Conservation (phyloP, 1,139 yeast genomes). For the Candida tropicalis region DNA sequence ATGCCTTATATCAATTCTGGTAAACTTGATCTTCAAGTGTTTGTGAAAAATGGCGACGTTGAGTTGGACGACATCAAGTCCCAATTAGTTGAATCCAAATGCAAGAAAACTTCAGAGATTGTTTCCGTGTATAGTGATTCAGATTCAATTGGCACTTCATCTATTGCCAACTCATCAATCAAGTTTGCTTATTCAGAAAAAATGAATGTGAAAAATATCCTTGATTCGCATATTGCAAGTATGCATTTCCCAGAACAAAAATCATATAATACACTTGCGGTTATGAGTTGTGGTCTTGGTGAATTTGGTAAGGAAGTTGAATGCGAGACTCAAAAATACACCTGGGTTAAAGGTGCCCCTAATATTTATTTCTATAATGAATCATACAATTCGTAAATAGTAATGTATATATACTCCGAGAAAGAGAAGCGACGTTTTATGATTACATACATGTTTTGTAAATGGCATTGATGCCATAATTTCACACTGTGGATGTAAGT, state of each 20-base stretch:
- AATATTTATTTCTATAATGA: slow-evolving; percentile 40
- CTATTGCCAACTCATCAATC: slow-evolving; percentile 3
- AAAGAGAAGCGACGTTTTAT: too few relatives aligned
- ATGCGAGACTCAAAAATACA: slow-evolving; percentile 27
- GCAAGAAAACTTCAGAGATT: not conserved
- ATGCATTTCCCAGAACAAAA: slow-evolving; percentile 12
- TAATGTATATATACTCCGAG: not conserved
- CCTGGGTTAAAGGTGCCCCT: slow-evolving; percentile 31
- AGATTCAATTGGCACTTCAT: not conserved
- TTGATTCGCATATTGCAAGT: slow-evolving; percentile 11
- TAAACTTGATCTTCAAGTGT: slow-evolving; percentile 22
- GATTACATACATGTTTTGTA: too few relatives aligned
- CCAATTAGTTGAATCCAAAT: not conserved
- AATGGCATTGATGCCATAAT: too few relatives aligned
- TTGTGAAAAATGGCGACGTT: slow-evolving; percentile 12
- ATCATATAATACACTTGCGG: slow-evolving; percentile 33
- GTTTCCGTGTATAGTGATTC: slow-evolving; percentile 2
- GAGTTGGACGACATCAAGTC: not conserved
- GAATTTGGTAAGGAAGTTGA: slow-evolving; percentile 29
- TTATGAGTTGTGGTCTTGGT: slow-evolving; percentile 41
- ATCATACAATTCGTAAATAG: slow-evolving; percentile 20
- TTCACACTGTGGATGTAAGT: too few relatives aligned
- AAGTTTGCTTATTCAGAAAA: slow-evolving; percentile 7
- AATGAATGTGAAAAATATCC: slow-evolving; percentile 6
- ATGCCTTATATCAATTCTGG: slow-evolving; percentile 27